A percentile compares a stretch with the other conserved stretches of the same genome.
Evolutionary conservation across 176 grass and related monocot genomes (phyloP).

Genomic region (Bolboschoenus planiculmis): DNA sequence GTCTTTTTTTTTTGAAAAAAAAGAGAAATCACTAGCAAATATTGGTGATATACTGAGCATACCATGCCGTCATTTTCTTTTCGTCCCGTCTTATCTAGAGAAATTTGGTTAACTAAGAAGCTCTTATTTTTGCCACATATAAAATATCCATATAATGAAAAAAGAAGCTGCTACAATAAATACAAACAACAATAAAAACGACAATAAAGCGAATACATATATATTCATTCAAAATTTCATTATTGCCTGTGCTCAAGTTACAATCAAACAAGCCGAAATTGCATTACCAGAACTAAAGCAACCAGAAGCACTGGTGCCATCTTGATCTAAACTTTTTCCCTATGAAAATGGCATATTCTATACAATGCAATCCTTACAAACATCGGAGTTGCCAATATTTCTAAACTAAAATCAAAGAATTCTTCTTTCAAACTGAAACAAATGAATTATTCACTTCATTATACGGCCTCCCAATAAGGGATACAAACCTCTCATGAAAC

Average conservation of each 20-base stretch:
- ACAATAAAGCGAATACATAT: not conserved
- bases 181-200: not conserved
- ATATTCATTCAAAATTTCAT: not conserved
- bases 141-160: not conserved
- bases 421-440: slow-evolving; percentile 8
- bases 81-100: not conserved
- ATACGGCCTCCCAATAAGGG: slow-evolving; percentile 52
- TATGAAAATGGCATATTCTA: not conserved
- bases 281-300: not conserved
- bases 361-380: not conserved
- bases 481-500: slow-evolving; percentile 58
- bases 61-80: not conserved
- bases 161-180: not conserved
- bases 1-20: not conserved
- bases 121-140: not conserved
- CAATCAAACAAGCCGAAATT: not conserved
- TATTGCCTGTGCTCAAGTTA: not conserved
- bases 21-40: not conserved
- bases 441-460: slow-evolving; percentile 28
- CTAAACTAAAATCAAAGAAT: not conserved
- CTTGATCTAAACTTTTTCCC: too few relatives aligned
- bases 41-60: not conserved
- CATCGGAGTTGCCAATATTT: not conserved
- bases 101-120: not conserved
- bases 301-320: not conserved